Evolutionary conservation across 2,329 filamentous ascomycete genomes (phyloP).

Genomic region (Arthrobotrys iridis): DNA sequence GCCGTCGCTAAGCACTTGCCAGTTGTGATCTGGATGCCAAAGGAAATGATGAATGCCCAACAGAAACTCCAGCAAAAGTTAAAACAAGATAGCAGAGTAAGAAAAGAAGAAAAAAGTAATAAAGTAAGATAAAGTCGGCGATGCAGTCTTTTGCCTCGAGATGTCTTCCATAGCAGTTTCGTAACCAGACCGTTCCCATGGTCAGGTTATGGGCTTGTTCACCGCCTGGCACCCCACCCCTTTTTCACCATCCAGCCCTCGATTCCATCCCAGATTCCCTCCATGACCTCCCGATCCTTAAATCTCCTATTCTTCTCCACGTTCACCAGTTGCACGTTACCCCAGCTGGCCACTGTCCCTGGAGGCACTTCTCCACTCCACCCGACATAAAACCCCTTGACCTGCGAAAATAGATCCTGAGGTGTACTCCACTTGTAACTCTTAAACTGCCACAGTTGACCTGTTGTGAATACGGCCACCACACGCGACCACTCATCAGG

Average conservation of each 20-base stretch:
- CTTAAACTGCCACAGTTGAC: conserved; percentile 98
- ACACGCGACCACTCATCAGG: conserved; percentile 97
- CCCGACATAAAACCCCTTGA: conserved; percentile 86
- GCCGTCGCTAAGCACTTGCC: conserved; percentile 51
- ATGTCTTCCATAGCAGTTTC: no score
- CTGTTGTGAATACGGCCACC: conserved; percentile 96
- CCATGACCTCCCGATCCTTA: conserved; percentile 91
- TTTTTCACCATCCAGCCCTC: conserved; percentile 86
- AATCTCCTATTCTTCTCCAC: conserved; percentile 90
- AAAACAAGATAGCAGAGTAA: not conserved
- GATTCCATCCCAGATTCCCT: conserved; percentile 88
- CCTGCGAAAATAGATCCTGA: conserved; percentile 86
- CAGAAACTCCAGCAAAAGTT: conserved; percentile 15
- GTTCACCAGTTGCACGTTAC: conserved; percentile 78
- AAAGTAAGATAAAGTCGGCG: not conserved
- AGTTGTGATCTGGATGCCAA: conserved; percentile 13
- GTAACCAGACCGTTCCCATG: not conserved
- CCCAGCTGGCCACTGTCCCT: conserved; percentile 81
- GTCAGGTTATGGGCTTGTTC: not conserved
- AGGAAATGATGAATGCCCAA: conserved; percentile 14
- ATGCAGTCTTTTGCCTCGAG: not conserved
- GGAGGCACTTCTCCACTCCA: conserved; percentile 87
- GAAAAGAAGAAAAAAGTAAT: not conserved
- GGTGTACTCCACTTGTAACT: conserved; percentile 95
- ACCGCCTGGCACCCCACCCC: conserved; percentile 70